Conservation (phyloP, 2,329 filamentous ascomycete genomes). For the Aspergillus uvarum region DNA sequence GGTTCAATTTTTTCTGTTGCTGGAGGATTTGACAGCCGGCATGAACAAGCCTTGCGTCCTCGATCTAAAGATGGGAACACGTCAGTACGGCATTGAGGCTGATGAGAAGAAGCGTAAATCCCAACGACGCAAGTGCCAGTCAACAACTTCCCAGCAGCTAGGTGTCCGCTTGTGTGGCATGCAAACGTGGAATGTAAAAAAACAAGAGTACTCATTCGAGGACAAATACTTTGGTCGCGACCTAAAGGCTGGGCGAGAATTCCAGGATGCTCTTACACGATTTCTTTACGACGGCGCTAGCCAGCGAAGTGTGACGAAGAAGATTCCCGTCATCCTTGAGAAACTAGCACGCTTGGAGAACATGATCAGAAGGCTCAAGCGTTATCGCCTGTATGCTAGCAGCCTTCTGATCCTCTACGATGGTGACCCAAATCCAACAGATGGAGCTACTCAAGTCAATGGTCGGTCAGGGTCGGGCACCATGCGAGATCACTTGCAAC, state of each 20-base stretch:
- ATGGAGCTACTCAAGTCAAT: slow-evolving; percentile 23
- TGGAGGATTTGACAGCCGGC: slow-evolving; percentile 92
- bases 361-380: slow-evolving; percentile 74
- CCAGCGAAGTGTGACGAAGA: slow-evolving; percentile 73
- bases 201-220: slow-evolving; percentile 85
- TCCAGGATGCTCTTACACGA: slow-evolving; percentile 80
- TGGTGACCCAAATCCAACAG: slow-evolving; percentile 55
- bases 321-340: slow-evolving; percentile 82
- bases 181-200: slow-evolving; percentile 89
- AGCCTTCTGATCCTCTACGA: slow-evolving; percentile 96
- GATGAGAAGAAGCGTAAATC: slow-evolving; percentile 89
- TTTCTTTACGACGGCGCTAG: slow-evolving; percentile 91
- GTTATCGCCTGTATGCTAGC: slow-evolving; percentile 93
- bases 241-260: slow-evolving; percentile 82
- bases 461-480: slow-evolving; percentile 22
- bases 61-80: slow-evolving; percentile 97
- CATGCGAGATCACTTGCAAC: slow-evolving; percentile 34
- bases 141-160: slow-evolving; percentile 85
- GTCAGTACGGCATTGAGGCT: slow-evolving; percentile 93
- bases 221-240: slow-evolving; percentile 97
- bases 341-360: slow-evolving; percentile 81
- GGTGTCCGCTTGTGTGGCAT: slow-evolving; percentile 93
- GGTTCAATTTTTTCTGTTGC: slow-evolving; percentile 86
- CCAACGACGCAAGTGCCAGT: slow-evolving; percentile 87
- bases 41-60: slow-evolving; percentile 97